Evolutionary conservation across 192 early-diverging fungal genomes (phyloP).

Genomic region (Backusella circina): DNA sequence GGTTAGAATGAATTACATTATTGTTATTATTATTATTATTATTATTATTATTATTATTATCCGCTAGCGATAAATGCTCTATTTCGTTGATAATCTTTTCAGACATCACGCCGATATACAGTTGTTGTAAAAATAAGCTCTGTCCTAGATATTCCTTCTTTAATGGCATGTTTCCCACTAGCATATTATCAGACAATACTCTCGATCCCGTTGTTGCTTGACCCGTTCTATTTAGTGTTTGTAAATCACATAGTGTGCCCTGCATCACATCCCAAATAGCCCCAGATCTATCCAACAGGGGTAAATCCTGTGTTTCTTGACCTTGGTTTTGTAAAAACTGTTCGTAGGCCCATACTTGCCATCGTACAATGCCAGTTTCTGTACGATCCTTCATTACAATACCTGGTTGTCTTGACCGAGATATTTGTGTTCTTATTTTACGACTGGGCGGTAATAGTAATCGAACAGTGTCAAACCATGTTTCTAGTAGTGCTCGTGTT

Average conservation of each 20-base stretch:
- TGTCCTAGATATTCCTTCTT: conserved; percentile 22
- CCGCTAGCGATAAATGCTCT: background rate
- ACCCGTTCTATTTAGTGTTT: conserved; percentile 16
- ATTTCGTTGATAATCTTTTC: conserved; percentile 23
- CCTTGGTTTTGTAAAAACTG: conserved; percentile 12
- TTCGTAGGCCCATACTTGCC: conserved; percentile 32
- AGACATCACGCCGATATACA: conserved; percentile 22
- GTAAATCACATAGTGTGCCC: conserved; percentile 28
- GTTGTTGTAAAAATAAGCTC: conserved; percentile 1
- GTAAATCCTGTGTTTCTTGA: background rate
- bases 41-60: background rate
- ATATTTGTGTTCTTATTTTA: conserved; percentile 28
- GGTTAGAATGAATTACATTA: background rate
- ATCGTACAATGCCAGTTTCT: conserved; percentile 24
- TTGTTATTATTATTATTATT: background rate
- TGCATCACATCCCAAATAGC: conserved; percentile 29
- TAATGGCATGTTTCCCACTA: conserved; percentile 32
- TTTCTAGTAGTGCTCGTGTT: conserved; percentile 23
- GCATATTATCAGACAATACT: conserved; percentile 28
- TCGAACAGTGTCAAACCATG: conserved; percentile 5
- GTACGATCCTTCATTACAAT: conserved; percentile 29
- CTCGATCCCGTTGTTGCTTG: background rate
- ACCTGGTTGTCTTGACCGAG: conserved; percentile 10
- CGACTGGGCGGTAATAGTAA: background rate
- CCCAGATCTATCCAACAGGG: background rate